Percentiles rank a stretch among this genome's conserved stretches.
These are phyloP conservation scores for Dicorynia guianensis DNA, from an alignment of 306 rosid species.

Conservation along the genomic window DNA sequence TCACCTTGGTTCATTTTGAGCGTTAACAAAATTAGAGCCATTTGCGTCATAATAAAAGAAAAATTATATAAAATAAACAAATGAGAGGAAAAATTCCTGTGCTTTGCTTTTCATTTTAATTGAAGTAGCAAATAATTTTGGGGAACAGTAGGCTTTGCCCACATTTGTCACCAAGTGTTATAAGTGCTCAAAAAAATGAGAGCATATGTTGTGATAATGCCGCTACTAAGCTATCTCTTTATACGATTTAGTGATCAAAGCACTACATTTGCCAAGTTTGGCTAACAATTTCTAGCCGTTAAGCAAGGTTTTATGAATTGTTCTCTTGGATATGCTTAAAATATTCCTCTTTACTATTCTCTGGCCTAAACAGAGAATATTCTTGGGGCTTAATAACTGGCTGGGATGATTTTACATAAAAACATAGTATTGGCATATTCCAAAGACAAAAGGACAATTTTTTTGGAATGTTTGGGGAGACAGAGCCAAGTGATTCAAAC, in stretches of 20 bases:
- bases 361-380: conserved; percentile 43
- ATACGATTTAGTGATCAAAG: conserved; percentile 42
- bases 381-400: conserved; percentile 39
- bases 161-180: background rate
- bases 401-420: conserved; percentile 19
- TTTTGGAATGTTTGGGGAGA: conserved; percentile 6
- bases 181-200: too few species aligned
- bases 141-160: background rate
- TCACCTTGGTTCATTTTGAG: background rate
- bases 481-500: conserved; percentile 29
- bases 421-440: background rate
- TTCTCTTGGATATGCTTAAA: conserved; percentile 48
- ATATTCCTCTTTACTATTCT: conserved; percentile 14
- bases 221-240: conserved; percentile 5
- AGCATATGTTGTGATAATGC: too few species aligned
- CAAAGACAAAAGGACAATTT: background rate
- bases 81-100: background rate
- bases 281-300: conserved; percentile 25
- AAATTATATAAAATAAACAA: too few species aligned
- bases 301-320: conserved; percentile 47
- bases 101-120: background rate
- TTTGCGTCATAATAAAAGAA: too few species aligned
- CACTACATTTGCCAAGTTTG: conserved; percentile 17
- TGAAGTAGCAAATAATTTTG: background rate
- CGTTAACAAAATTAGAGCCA: background rate